Evolutionary conservation across 768 basidiomycete species (phyloP), one percentile per base, ranked within the genome.

Genomic region (Boletus rubropictus): DNA sequence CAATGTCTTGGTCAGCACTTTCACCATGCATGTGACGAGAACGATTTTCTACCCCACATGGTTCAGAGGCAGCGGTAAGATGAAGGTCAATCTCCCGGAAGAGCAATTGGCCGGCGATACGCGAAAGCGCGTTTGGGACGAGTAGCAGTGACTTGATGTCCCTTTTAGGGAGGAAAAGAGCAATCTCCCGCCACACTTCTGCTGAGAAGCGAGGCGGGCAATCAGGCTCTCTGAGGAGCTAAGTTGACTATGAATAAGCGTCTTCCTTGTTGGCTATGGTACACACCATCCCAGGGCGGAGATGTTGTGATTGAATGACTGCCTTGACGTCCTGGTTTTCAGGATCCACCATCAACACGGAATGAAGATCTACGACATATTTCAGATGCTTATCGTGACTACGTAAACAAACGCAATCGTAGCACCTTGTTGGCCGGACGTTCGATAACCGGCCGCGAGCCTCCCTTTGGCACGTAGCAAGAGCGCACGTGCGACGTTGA

Each of bases 181-280:
- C 82, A 32, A 87, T 79, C 58, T 85, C 79, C 29, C 80, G 71
- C 85, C 85, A 87, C 42, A 86, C 78, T 65, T 87, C 85, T 6
- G 71, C 70, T 4, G 84, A 84, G 55, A 86, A 78, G 17, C 74
- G 73, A 32, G 77, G 77, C 15, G 71, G 74, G 41, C 70, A 71
- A 24, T 66, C 60, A 8, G 74, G 73, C 14, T 75, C 65, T 36
- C 61, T 52, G 31, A 63, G 53, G 39, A 63, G 60, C 66, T 64
- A 51, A 33, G 20, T 40, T 33, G 35, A 35, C 25, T 9, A 35
- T 46, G 32, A 56, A 29, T 25, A 20, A 39, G 33, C 27, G 35
- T 24, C 21, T 28, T 8, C 12, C 5, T 39, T 25, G 17, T 27
- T 46, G 36, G 28, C 10, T 5, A 36, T 8, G 17, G 39, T n/a